Conservation (phyloP, 2,329 filamentous ascomycete species). For the Penicillium sp. region DNA sequence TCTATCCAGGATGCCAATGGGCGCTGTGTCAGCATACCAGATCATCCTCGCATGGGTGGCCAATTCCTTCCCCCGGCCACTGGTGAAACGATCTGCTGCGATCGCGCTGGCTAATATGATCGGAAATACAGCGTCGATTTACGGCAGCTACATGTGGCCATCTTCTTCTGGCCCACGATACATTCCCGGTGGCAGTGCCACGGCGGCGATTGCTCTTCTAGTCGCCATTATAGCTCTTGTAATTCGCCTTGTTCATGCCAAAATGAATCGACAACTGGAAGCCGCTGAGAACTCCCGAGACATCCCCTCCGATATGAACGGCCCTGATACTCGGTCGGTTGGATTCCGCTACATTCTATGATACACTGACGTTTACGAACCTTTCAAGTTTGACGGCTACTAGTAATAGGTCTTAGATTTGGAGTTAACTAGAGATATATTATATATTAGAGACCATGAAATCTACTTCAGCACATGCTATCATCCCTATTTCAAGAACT, state of each 20-base stretch:
- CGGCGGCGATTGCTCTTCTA: slow-evolving; percentile 38
- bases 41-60: slow-evolving; percentile 52
- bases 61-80: slow-evolving; percentile 46
- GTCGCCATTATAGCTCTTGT: slow-evolving; percentile 40
- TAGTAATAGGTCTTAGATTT: background rate
- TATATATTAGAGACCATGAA: too few species aligned
- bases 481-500: too few species aligned
- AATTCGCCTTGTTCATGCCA: slow-evolving; percentile 36
- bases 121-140: slow-evolving; percentile 47
- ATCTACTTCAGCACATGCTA: background rate
- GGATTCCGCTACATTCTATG: slow-evolving; percentile 30
- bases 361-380: background rate
- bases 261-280: slow-evolving; percentile 41
- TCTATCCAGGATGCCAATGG: slow-evolving; percentile 55
- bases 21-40: slow-evolving; percentile 51
- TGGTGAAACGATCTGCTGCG: slow-evolving; percentile 50
- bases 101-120: slow-evolving; percentile 49
- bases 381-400: background rate
- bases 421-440: background rate
- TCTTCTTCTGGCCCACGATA: slow-evolving; percentile 42
- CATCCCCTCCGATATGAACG: background rate
- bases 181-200: slow-evolving; percentile 41
- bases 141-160: slow-evolving; percentile 44
- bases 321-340: slow-evolving; percentile 11
- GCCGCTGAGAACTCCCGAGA: slow-evolving; percentile 18